phyloP scores from a whole-genome alignment of 2,329 filamentous ascomycete genomes.

The Phialemoniopsis sp. region DNA sequence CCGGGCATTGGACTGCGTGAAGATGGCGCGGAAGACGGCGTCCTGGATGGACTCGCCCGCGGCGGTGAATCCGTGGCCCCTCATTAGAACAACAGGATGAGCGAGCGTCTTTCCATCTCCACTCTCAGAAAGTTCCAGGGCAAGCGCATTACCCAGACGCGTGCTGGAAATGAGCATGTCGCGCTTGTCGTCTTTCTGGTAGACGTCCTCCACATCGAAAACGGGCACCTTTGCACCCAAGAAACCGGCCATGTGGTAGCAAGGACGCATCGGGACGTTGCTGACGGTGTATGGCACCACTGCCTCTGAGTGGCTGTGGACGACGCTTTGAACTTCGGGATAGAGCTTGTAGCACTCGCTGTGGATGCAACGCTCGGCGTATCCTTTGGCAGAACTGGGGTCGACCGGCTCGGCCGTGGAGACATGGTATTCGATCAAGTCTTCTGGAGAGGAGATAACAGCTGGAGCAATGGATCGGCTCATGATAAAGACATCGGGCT shows the following conservation, averaged over 20 bases:
- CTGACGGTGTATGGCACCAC: constrained; percentile 36
- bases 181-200: constrained; percentile 5
- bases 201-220: constrained; percentile 9
- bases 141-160: constrained; percentile 11
- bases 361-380: constrained; percentile 39
- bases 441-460: constrained; percentile 31
- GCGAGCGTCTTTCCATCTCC: background rate
- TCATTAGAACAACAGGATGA: constrained; percentile 9
- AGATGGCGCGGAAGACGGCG: constrained; percentile 10
- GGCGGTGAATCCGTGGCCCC: constrained; percentile 11
- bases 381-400: constrained; percentile 29
- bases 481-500: constrained; percentile 42
- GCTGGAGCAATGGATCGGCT: constrained; percentile 41
- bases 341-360: constrained; percentile 39
- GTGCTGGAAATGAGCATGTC: constrained; percentile 10
- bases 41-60: constrained; percentile 7
- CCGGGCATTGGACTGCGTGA: constrained; percentile 4
- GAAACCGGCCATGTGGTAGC: constrained; percentile 38
- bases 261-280: constrained; percentile 31
- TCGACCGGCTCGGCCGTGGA: constrained; percentile 34
- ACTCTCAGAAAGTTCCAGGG: constrained; percentile 3
- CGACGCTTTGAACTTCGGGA: constrained; percentile 28
- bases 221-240: constrained; percentile 20
- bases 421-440: constrained; percentile 43
- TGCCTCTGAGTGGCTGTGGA: constrained; percentile 38